Evolutionary conservation across 768 basidiomycete species (phyloP).

Genomic region (Tulasnella sp.): DNA sequence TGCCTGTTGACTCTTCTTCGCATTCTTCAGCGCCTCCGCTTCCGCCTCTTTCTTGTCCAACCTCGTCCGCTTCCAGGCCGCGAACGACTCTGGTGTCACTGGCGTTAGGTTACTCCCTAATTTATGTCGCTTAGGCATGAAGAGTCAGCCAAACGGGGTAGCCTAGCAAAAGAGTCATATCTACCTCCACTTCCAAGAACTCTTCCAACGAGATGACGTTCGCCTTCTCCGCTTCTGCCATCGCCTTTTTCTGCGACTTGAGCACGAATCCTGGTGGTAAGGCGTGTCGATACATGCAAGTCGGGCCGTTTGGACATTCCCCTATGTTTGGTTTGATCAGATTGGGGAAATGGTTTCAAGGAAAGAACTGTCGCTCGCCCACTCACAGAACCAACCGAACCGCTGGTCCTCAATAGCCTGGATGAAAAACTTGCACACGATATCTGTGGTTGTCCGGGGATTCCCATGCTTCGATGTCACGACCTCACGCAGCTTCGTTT

Average conservation of each 20-base stretch:
- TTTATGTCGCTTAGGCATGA: conserved; percentile 68
- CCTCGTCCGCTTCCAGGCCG: conserved; percentile 88
- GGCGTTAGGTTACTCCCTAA: conserved; percentile 82
- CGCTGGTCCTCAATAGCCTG: conserved; percentile 90
- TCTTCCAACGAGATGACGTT: conserved; percentile 88
- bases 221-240: conserved; percentile 82
- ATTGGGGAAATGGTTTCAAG: neutral
- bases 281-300: conserved; percentile 91
- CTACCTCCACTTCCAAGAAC: conserved; percentile 92
- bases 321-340: neutral
- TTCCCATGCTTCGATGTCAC: conserved; percentile 82
- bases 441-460: conserved; percentile 86
- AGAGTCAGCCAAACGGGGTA: conserved; percentile 6
- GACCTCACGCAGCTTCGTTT: conserved; percentile 83
- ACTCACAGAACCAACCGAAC: conserved; percentile 88
- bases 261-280: conserved; percentile 93
- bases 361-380: neutral
- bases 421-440: conserved; percentile 96
- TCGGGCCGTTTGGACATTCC: conserved; percentile 66
- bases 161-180: neutral
- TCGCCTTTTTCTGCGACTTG: conserved; percentile 85
- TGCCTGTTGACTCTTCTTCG: conserved; percentile 67
- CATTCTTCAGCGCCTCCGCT: conserved; percentile 62
- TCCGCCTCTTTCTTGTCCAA: conserved; percentile 94
- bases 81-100: conserved; percentile 84